These are phyloP conservation scores for Calycina herbarum DNA, from an alignment of 2,329 filamentous ascomycete genomes.

Conservation along the genomic window DNA sequence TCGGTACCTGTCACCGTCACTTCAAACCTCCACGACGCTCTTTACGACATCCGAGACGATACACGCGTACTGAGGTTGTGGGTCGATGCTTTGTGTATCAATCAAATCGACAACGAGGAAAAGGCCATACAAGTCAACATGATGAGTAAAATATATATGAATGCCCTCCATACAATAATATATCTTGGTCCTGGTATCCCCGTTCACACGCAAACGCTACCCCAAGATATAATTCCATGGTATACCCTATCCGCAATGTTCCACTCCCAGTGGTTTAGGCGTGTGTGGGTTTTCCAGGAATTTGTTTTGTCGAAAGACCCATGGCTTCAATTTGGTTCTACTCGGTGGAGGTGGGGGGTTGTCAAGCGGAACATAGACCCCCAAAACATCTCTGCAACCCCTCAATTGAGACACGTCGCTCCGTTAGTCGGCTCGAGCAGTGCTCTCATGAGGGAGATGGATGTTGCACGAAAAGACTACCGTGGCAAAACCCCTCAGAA, in stretches of 20 bases:
- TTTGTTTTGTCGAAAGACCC: not conserved
- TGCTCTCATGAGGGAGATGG: not conserved
- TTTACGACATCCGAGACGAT: not conserved
- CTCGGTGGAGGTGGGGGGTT: not conserved
- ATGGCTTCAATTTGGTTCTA: not conserved
- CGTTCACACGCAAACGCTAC: not conserved
- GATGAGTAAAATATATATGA: not conserved
- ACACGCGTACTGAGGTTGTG: not conserved
- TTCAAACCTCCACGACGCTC: not conserved
- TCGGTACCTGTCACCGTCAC: not conserved
- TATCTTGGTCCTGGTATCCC: not conserved
- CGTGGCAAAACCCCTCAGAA: not conserved
- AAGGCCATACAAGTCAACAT: not conserved
- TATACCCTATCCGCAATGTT: not conserved
- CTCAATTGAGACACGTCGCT: not conserved
- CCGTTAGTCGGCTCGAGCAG: not conserved
- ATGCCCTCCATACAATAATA: not conserved
- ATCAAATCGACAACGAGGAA: not conserved
- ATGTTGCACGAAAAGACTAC: not conserved
- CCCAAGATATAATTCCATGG: not conserved
- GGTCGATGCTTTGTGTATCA: conserved; percentile 1
- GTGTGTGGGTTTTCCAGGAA: not conserved
- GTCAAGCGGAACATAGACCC: not conserved
- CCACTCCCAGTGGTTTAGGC: not conserved
- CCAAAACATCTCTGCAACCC: not conserved